Percentiles rank a stretch among this genome's conserved stretches.
Evolutionary conservation across 1,284 basidiomycete genomes (phyloP).

Genomic region (Irpex sp.): DNA sequence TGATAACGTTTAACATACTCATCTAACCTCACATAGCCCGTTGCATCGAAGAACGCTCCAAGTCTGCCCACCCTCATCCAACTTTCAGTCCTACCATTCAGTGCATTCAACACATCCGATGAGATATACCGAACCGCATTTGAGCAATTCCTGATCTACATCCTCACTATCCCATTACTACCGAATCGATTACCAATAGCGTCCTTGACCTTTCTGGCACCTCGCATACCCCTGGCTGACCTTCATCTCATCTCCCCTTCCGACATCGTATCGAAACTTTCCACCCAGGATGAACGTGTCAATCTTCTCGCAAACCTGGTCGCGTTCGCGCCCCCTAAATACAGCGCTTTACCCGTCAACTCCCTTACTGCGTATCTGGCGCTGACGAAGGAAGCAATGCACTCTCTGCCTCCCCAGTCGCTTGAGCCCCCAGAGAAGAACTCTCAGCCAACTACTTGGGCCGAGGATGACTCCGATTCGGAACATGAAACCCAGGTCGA

Average conservation of each 20-base stretch:
- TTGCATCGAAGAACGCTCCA: constrained; percentile 29
- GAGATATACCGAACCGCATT: constrained; percentile 23
- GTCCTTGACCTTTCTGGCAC: constrained; percentile 40
- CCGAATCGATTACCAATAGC: constrained; percentile 61
- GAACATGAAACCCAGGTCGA: constrained; percentile 30
- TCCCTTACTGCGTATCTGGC: constrained; percentile 51
- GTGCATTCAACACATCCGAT: constrained; percentile 21
- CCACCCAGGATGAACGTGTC: constrained; percentile 32
- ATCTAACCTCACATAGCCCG: constrained; percentile 30
- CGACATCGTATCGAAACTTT: constrained; percentile 19
- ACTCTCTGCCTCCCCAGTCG: constrained; percentile 44
- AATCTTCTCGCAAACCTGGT: constrained; percentile 65
- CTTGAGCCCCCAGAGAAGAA: constrained; percentile 40
- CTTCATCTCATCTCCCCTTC: constrained; percentile 29
- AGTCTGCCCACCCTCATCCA: constrained; percentile 38
- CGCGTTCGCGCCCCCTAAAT: constrained; percentile 53
- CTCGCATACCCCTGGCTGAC: constrained; percentile 39
- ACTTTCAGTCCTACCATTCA: constrained; percentile 37
- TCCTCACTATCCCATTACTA: constrained; percentile 60
- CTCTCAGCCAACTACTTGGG: constrained; percentile 17
- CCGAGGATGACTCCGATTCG: constrained; percentile 36
- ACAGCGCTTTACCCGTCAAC: constrained; percentile 37
- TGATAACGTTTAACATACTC: not conserved
- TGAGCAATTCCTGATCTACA: constrained; percentile 36
- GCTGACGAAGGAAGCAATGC: constrained; percentile 47